Percentiles rank a stretch among this genome's conserved stretches.
These are phyloP conservation scores for Gyrodon lividus DNA, from an alignment of 768 basidiomycete genomes.

Conservation along the genomic window DNA sequence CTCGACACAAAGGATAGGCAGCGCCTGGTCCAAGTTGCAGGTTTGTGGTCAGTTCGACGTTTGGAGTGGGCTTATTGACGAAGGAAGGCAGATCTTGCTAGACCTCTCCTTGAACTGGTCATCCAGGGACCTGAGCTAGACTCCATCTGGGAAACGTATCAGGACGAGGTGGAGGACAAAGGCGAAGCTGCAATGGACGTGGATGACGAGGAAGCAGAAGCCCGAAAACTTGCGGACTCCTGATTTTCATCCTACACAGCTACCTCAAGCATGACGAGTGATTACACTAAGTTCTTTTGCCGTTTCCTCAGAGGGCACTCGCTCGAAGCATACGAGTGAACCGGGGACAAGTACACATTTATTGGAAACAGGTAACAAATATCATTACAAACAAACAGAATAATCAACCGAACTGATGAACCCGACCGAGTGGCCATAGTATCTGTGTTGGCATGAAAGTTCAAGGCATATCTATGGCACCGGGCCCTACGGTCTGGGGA, in stretches of 20 bases:
- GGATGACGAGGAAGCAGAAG: conserved; percentile 55
- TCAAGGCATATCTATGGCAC: conserved; percentile 16
- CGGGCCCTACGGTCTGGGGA: conserved; percentile 18
- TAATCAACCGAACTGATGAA: not conserved
- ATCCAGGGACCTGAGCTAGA: conserved; percentile 74
- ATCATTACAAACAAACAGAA: not conserved
- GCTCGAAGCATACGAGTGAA: not conserved
- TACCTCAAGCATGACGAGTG: conserved; percentile 1
- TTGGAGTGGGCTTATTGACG: conserved; percentile 3
- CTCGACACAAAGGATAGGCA: conserved; percentile 38
- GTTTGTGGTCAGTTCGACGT: conserved; percentile 34
- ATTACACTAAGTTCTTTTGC: not conserved
- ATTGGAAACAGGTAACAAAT: not conserved
- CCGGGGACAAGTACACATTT: not conserved
- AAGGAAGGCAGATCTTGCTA: conserved; percentile 47
- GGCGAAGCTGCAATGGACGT: conserved; percentile 44
- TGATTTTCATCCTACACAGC: conserved; percentile 7
- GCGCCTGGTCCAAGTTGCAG: conserved; percentile 46
- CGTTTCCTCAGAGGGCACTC: not conserved
- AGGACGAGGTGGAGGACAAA: conserved; percentile 42
- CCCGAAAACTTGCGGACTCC: conserved; percentile 21
- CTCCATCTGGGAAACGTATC: conserved; percentile 60
- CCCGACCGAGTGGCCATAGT: not conserved
- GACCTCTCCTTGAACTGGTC: conserved; percentile 62
- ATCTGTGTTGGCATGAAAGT: not conserved